Base-by-base conservation (phyloP, 2,329 filamentous ascomycete genomes). In the Colletotrichum graminicola region DNA sequence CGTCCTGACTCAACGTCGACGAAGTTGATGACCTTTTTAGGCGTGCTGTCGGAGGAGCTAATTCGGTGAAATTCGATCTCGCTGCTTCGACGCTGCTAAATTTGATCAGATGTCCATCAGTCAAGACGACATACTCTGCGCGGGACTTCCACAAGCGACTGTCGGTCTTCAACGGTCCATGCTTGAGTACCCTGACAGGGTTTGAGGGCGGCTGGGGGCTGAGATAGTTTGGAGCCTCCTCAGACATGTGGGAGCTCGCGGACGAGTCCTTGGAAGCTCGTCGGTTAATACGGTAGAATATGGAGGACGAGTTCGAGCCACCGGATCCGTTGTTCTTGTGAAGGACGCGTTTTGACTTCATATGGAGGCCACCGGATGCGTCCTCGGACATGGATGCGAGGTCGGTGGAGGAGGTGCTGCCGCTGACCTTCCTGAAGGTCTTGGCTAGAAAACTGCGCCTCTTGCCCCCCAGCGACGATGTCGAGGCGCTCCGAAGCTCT, bases 71-170 rank as follows among this genome's bases (percentile, higher is more conserved):
- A 6, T 84, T 82, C 51, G 82, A 78, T 54, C 82, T 78, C 10
- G 87, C 87, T 36, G 86, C 84, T 65, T 84, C 80, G 41, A 81
- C 80, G 75, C 80, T 84, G 75, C 82, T 83, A 74, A 88, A 86
- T 73, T 87, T 87, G 75, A 88, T 76, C 54, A 89, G 76, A 62
- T 84, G 84, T 52, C 84, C 81, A 41, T 86, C 79, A 3, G 88
- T 87, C 32, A 88, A 78, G 36, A 89, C 87, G 14, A 89, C 76
- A 71, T 87, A 88, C 66, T 86, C 84, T 61, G 83, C 80, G 45
- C 84, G 85, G 1, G 83, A 79, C 70, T 87, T 88, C 72, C 87
- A 79, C 3, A 87, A 78, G 26, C 85, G 84, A 5, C 84, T 78
- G 67, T 88, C 86, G 1, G 83, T 78, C 75, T 88, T 87, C 45